Base-by-base conservation (phyloP, 2,329 filamentous ascomycete species). In the Fusarium sacchari region DNA sequence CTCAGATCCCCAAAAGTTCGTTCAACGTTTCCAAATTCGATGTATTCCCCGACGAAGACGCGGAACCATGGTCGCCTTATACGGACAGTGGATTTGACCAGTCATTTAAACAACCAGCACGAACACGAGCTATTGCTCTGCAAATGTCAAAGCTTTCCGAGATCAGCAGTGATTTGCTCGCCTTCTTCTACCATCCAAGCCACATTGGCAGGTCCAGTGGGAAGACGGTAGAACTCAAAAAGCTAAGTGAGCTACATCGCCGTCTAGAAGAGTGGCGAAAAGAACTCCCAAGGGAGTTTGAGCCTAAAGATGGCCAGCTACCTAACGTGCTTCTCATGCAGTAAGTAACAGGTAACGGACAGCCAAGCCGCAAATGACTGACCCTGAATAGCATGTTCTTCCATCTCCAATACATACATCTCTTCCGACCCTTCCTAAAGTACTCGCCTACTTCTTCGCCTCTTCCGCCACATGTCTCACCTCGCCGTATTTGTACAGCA, bases 401-500 rank as follows among this genome's bases (percentile, higher is more conserved):
- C 82, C 95, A 98, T 79, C 88, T 98, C 2, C 91, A 98, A 52
- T 97, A 97, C 80, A 97, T 98, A 68, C 95, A 98, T 79, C 90
- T 98, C 9, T 98, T 98, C 85, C 91, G 96, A 10, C 96, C 96
- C 0, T 98, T 98, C 80, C 88, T 98, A 57, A 97, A 96, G 81
- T 98, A 98, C 79, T 92, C 90, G 7, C 94, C 93, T 55, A 85
- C 89, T 12, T 92, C 91, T 3, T 97, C 95, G 2, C 96, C 95
- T 2, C 87, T 98, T 4, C 96, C 95, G 7, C 84, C 91, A 5
- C 94, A 97, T 77, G 93, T 98, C 24, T 98, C 95, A 13, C 96
- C 96, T 1, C 91, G 96, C 24, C 94, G 95, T 75, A 90, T 97
- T 60, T 98, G 96, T 83, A 96, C 95, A 1, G 93, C 96, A 78